A percentile compares a stretch with the other conserved stretches of the same genome.
Conservation (phyloP, 371 early-diverging fungal genomes). For the Rhizopus delemar region DNA sequence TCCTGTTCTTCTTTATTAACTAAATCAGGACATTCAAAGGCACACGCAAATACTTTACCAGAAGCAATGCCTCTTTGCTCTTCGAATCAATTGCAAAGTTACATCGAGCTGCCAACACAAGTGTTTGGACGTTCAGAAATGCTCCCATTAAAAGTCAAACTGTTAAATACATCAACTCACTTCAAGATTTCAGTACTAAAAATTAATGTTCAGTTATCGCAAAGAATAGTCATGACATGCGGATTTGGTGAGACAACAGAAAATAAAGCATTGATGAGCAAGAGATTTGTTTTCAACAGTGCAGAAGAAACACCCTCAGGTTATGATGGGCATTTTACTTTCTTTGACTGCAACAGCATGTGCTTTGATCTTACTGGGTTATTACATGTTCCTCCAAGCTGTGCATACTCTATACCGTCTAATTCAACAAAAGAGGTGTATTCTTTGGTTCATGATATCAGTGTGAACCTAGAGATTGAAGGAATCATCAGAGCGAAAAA, state of each 20-base stretch:
- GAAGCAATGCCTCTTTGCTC: neutral
- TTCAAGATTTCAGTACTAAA: constrained; percentile 9
- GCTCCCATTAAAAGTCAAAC: constrained; percentile 6
- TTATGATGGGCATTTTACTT: neutral
- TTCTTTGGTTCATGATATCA: constrained; percentile 7
- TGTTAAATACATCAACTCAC: constrained; percentile 2
- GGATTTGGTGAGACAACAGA: constrained; percentile 17
- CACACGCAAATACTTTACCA: neutral
- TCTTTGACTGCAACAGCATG: neutral
- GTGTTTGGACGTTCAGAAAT: constrained; percentile 6
- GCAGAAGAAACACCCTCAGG: neutral
- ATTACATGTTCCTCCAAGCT: constrained; percentile 3
- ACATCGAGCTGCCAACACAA: constrained; percentile 10
- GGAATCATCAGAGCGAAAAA: neutral
- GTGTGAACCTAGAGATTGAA: constrained; percentile 5
- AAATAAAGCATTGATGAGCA: neutral
- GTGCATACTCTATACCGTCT: constrained; percentile 5
- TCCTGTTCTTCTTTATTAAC: neutral
- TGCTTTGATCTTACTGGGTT: constrained; percentile 11
- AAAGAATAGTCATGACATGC: constrained; percentile 15
- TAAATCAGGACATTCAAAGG: neutral
- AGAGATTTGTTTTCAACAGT: constrained; percentile 5
- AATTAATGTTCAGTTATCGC: neutral
- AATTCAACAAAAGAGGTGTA: constrained; percentile 8
- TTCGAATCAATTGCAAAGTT: neutral